Evolutionary conservation across 768 basidiomycete species (phyloP), one percentile per base, ranked within the genome.

Genomic region (Cubamyces sp.): DNA sequence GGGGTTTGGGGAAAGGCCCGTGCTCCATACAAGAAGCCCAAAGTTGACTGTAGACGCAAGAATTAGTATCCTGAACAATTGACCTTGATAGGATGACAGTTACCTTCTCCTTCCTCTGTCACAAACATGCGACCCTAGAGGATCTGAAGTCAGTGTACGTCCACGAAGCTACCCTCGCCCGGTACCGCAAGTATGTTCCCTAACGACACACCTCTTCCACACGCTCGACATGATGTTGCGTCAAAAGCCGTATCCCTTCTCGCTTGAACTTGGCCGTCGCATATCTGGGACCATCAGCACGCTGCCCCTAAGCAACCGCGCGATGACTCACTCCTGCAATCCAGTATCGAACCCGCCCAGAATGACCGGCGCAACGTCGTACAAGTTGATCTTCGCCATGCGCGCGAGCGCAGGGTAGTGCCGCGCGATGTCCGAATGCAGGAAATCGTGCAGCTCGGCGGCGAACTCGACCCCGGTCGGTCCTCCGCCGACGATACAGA

Each of bases 21-120:
- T 95, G 62, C 87, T 89, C 93, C 93, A 95, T 16, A 95, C 91
- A 12, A 92, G 81, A 21, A 95, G 77, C 25, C 94, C 92, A 72
- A 88, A 91, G 6, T 85, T 87, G 40, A 92, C 92, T 92, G 26
- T 37, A 18, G 30, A n/a, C 42, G 61, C 15, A 64, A 48, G 61
- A 64, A 8, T 47, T 41, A 41, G 50, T 54, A 23, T 51, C 14
- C 46, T 66, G 25, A 23, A 5, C 26, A 14, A 30, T 25, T 25
- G 43, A 47, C 53, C 26, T 19, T 26, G 19, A 37, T n/a, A n/a
- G n/a, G n/a, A n/a, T 28, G 41, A 18, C 9, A 42, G 19, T 21
- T 60, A 87, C 89, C 85, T 83, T 88, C 85, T 61, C 87, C 90
- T 52, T 83, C 81, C 68, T 91, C 88, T 71, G 83, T 87, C 48